Conservation (phyloP, 257 asterid species). For the Fraxinus cuspidata region DNA sequence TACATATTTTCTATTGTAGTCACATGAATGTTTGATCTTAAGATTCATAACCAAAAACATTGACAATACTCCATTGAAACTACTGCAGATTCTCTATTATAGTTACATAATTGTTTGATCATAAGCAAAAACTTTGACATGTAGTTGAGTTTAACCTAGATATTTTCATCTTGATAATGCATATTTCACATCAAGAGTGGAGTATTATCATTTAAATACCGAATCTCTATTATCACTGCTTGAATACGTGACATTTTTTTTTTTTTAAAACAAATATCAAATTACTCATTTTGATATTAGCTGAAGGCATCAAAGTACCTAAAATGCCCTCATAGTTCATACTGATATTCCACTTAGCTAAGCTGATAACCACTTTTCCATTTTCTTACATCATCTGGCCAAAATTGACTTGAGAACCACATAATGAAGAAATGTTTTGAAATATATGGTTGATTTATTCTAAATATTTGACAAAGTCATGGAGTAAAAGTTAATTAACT, state of each 20-base stretch:
- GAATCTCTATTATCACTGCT: not conserved
- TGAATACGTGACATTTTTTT: not conserved
- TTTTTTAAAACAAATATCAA: not conserved
- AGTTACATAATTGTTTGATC: slow-evolving; percentile 2
- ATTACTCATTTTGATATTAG: not conserved
- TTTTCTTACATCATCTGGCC: not conserved
- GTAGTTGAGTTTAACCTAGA: not conserved
- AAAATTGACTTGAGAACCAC: not conserved
- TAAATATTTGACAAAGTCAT: not conserved
- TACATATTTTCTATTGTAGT: slow-evolving; percentile 21
- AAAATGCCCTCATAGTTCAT: not conserved
- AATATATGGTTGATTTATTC: not conserved
- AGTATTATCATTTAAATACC: not conserved
- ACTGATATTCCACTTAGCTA: not conserved
- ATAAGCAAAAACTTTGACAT: not conserved
- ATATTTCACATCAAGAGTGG: not conserved
- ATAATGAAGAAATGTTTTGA: not conserved
- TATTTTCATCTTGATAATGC: not conserved
- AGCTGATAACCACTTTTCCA: not conserved
- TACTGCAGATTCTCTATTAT: slow-evolving; percentile 21
- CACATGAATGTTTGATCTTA: slow-evolving; percentile 6
- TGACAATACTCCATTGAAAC: slow-evolving; percentile 9
- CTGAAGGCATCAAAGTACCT: not conserved
- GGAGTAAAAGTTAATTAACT: not conserved
- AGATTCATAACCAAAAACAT: not conserved